Percentiles rank a stretch among this genome's conserved stretches.
phyloP scores from a whole-genome alignment of 2,329 filamentous ascomycete species.

The Cordyceps cicadae region DNA sequence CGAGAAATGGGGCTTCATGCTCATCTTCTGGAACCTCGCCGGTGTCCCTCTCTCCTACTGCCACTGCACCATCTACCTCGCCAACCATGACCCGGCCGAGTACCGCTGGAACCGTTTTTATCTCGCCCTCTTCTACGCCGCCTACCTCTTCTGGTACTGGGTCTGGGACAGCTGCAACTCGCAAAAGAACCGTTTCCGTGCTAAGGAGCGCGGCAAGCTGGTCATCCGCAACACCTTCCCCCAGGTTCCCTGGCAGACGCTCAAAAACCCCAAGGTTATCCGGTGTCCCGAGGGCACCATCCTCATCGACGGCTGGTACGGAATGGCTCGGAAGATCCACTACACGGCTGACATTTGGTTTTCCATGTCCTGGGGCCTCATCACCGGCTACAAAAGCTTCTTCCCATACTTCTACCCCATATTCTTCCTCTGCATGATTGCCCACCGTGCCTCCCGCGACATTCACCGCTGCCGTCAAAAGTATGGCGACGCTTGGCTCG shows the following conservation, averaged over 20 bases:
- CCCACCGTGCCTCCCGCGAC: conserved; percentile 68
- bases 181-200: conserved; percentile 88
- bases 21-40: conserved; percentile 95
- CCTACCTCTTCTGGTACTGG: conserved; percentile 82
- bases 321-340: conserved; percentile 56
- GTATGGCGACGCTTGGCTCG: conserved; percentile 74
- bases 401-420: conserved; percentile 88
- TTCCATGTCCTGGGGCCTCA: conserved; percentile 41
- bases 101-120: conserved; percentile 70
- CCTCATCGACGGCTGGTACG: conserved; percentile 80
- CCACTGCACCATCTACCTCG: conserved; percentile 85
- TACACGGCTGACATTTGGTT: conserved; percentile 44
- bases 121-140: conserved; percentile 54
- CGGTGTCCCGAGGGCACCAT: conserved; percentile 64
- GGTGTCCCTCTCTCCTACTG: conserved; percentile 88
- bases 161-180: conserved; percentile 88
- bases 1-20: conserved; percentile 96
- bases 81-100: conserved; percentile 68
- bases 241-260: conserved; percentile 79
- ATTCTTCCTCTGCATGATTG: conserved; percentile 77
- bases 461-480: conserved; percentile 68
- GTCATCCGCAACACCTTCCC: conserved; percentile 74
- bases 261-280: conserved; percentile 35
- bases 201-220: conserved; percentile 64
- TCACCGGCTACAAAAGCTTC: conserved; percentile 53